A percentile compares a stretch with the other conserved stretches of the same genome.
Evolutionary conservation across 345 rosid species (phyloP).

Genomic region (Noccaea bulbosa): DNA sequence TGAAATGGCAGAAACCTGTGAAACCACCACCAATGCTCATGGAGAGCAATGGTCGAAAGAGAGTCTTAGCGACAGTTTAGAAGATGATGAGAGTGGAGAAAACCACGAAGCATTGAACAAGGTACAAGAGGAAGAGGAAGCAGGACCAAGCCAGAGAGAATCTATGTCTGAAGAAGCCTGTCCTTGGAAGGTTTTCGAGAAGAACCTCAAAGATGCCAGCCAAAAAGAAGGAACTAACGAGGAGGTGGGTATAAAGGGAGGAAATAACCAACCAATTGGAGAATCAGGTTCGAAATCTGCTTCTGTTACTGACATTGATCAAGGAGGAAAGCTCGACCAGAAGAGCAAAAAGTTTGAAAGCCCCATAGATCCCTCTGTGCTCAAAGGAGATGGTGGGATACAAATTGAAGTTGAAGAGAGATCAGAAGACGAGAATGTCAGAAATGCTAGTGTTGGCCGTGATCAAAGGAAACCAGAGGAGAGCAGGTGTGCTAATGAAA

Average conservation of each 20-base stretch:
- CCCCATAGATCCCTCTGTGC: constrained; percentile 38
- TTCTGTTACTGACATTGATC: constrained; percentile 20
- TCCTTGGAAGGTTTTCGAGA: constrained; percentile 48
- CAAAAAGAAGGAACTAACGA: constrained; percentile 42
- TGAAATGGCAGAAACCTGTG: constrained; percentile 47
- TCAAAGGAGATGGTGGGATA: constrained; percentile 40
- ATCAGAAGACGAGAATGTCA: constrained; percentile 36
- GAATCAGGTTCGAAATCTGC: constrained; percentile 34
- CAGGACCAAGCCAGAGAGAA: constrained; percentile 39
- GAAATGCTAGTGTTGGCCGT: constrained; percentile 33
- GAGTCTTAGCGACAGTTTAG: constrained; percentile 34
- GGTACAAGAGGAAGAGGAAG: constrained; percentile 41
- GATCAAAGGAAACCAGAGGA: constrained; percentile 45
- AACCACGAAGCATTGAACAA: constrained; percentile 22
- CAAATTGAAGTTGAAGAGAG: constrained; percentile 43
- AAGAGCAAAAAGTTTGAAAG: constrained; percentile 39
- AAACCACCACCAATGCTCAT: constrained; percentile 37
- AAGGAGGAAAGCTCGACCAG: constrained; percentile 38
- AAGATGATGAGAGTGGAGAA: constrained; percentile 39
- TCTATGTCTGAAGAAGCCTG: constrained; percentile 38
- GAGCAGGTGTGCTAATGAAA: constrained; percentile 31
- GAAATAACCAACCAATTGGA: constrained; percentile 38
- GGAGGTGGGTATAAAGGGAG: constrained; percentile 29
- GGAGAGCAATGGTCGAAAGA: constrained; percentile 45
- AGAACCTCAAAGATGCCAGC: constrained; percentile 46